Evolutionary conservation across 139 green algal genomes (phyloP).

Genomic region (Tetratostichococcus sp.): DNA sequence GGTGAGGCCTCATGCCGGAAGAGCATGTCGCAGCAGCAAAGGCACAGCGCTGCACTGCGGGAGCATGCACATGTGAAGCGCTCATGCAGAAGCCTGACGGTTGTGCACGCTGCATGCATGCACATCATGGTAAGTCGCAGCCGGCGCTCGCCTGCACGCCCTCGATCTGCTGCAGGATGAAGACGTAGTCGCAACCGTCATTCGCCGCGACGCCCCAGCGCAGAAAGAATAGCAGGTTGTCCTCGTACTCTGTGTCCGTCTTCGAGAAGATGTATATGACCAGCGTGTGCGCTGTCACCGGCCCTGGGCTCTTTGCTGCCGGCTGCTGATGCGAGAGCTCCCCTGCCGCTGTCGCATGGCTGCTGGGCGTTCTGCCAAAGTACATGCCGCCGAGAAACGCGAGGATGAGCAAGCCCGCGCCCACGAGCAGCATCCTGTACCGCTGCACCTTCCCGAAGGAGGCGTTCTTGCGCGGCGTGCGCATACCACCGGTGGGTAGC

Average conservation of each 20-base stretch:
- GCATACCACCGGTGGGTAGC: neutral
- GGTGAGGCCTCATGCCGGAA: too few species aligned
- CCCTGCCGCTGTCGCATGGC: neutral
- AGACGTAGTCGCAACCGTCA: conserved; percentile 64
- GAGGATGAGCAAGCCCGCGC: neutral
- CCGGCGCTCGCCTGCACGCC: neutral
- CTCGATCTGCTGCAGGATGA: conserved; percentile 56
- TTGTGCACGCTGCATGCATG: too few species aligned
- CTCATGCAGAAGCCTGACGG: too few species aligned
- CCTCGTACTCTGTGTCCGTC: conserved; percentile 54
- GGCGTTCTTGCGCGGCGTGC: neutral
- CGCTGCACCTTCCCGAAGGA: neutral
- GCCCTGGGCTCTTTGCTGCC: neutral
- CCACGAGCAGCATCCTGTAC: neutral
- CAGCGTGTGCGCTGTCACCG: conserved; percentile 18
- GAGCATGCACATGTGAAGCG: too few species aligned
- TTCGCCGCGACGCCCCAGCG: conserved; percentile 44
- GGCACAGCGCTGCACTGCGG: too few species aligned
- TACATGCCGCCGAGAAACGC: neutral
- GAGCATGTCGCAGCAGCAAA: too few species aligned
- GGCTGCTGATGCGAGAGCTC: too few species aligned
- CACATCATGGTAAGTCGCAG: neutral
- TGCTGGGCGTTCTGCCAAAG: neutral
- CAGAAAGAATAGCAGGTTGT: conserved; percentile 73
- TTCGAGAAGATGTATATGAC: conserved; percentile 40